Percentiles rank a stretch among this genome's conserved stretches.
Evolutionary conservation across 2,329 filamentous ascomycete species (phyloP).

Genomic region (Ophiostoma populinum): DNA sequence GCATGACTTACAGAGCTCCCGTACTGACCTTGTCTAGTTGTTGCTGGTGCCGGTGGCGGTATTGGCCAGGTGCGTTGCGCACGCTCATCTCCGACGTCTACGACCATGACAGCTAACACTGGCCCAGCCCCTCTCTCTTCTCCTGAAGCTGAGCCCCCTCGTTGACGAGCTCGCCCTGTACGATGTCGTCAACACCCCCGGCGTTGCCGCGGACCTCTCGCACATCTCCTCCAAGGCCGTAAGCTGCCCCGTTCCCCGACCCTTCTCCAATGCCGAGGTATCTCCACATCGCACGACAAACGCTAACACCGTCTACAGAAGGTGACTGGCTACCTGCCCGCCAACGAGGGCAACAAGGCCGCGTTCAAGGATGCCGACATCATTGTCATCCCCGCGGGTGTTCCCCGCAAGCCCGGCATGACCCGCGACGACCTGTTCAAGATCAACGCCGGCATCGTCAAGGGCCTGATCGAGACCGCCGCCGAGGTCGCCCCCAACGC

Average conservation of each 20-base stretch:
- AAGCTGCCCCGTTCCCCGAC: slow-evolving; percentile 16
- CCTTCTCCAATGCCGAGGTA: slow-evolving; percentile 1
- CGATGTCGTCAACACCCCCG: slow-evolving; percentile 98
- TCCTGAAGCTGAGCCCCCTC: slow-evolving; percentile 78
- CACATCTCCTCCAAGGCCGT: slow-evolving; percentile 88
- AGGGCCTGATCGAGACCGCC: slow-evolving; percentile 75
- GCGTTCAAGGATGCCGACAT: slow-evolving; percentile 89
- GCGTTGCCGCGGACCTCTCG: slow-evolving; percentile 88
- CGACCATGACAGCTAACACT: not conserved
- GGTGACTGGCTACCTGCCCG: slow-evolving; percentile 74
- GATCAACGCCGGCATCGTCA: slow-evolving; percentile 97
- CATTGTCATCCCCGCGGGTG: slow-evolving; percentile 91
- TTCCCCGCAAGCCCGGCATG: slow-evolving; percentile 99
- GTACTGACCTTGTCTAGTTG: slow-evolving; percentile 28
- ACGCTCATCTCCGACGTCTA: not conserved
- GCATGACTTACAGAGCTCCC: not conserved
- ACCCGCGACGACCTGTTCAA: slow-evolving; percentile 99
- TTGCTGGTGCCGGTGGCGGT: slow-evolving; percentile 93
- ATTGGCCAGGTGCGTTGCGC: slow-evolving; percentile 73
- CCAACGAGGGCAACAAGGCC: slow-evolving; percentile 67
- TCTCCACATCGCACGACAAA: not conserved
- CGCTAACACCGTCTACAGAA: slow-evolving; percentile 34
- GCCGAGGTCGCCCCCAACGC: slow-evolving; percentile 84
- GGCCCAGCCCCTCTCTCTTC: slow-evolving; percentile 77
- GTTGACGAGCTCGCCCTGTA: slow-evolving; percentile 90